These are phyloP conservation scores for Hymenoscyphus infarciens DNA, from an alignment of 2,329 filamentous ascomycete genomes.

Conservation along the genomic window DNA sequence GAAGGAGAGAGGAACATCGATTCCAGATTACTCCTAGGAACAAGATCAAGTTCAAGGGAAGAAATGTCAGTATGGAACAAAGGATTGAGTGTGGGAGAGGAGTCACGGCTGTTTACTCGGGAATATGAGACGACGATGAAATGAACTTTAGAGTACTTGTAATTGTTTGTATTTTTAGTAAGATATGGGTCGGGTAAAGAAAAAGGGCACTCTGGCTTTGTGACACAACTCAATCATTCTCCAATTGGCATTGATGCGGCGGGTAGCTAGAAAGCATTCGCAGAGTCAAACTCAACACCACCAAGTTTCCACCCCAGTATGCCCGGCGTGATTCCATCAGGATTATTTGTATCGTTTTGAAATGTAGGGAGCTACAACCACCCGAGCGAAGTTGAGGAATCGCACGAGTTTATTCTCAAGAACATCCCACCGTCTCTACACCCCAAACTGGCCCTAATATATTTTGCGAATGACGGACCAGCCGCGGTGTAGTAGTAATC, in stretches of 20 bases:
- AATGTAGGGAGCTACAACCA: slow-evolving; percentile 39
- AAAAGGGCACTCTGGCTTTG: slow-evolving; percentile 2
- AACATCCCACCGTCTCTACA: slow-evolving; percentile 54
- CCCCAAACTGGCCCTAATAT: slow-evolving; percentile 47
- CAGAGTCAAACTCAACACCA: neutral
- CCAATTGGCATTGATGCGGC: neutral
- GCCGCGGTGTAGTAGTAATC: slow-evolving; percentile 53
- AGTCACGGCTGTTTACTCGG: slow-evolving; percentile 80
- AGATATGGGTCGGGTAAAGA: neutral
- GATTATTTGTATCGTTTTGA: neutral
- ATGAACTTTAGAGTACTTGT: neutral
- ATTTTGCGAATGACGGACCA: slow-evolving; percentile 51
- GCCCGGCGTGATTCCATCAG: neutral
- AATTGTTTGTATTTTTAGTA: slow-evolving; percentile 9
- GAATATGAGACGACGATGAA: slow-evolving; percentile 28
- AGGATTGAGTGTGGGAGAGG: slow-evolving; percentile 81
- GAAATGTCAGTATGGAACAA: slow-evolving; percentile 76
- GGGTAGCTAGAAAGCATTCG: neutral
- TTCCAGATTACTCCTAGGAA: slow-evolving; percentile 78
- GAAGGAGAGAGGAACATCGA: slow-evolving; percentile 65
- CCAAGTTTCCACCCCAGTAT: neutral
- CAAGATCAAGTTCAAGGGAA: slow-evolving; percentile 64
- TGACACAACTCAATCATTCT: slow-evolving; percentile 5
- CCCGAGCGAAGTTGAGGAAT: slow-evolving; percentile 36
- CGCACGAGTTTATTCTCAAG: slow-evolving; percentile 49